Evolutionary conservation across 345 rosid species (phyloP), one percentile per base, ranked within the genome.

Genomic region (Camelina neglecta): DNA sequence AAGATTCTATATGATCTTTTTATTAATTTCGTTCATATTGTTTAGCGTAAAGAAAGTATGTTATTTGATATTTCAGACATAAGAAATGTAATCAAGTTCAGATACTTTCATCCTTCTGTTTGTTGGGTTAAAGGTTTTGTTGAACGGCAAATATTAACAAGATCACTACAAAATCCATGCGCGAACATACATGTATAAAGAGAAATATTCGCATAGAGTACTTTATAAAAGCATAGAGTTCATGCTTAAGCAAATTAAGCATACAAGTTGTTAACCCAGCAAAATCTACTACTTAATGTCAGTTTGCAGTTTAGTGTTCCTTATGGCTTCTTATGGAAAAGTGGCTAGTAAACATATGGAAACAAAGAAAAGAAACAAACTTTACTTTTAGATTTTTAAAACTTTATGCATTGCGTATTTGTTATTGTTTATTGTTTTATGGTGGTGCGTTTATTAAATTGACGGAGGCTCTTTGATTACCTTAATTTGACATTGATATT

Each of bases 1-100:
- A 15, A 12, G 74, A 75, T 75, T 60, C 39, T 68, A 42, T 31
- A n/a, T 42, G 18, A 18, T 68, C 55, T 60, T 68, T 67, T 21
- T 60, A 53, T 60, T 67, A 42, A 41, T 42, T 49, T 60, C 35
- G 3, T 21, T n/a, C 49, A 60, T 39, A 68, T 75, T 23, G 18
- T 63, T 60, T 36, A 72, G 35, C 9, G 11, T 5, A 51, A 39
- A 72, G 7, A 51, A 53, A 51, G 33, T 16, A 51, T 26, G 12
- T 23, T 23, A 35, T 31, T 57, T 68, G 33, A 71, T 45, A 59
- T 15, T 24, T 8, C 31, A 12, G 15, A 42, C 56, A 31, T 11
- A 36, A 20, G n/a, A 36, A 49, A 21, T 35, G 54, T 23, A 16
- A 60, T 59, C 10, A 21, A 58, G 21, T 11, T 64, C 20, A 24